A percentile compares a stretch with the other conserved stretches of the same genome.
Evolutionary conservation across 1,284 basidiomycete genomes (phyloP).

Genomic region (Meripilus lineatus): DNA sequence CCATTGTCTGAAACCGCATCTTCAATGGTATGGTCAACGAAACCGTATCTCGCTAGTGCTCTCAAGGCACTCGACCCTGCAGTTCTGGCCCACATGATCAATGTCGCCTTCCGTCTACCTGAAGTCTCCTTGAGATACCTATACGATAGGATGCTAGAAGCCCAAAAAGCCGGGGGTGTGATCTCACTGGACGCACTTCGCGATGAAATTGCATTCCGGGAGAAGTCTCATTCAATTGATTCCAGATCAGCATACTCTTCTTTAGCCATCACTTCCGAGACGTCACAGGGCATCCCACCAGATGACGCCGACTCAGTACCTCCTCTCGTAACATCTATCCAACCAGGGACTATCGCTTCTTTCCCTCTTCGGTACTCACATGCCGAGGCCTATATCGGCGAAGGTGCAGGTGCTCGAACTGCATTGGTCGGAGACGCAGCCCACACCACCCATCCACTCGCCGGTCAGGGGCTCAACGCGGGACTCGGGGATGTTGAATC

Average conservation of each 20-base stretch:
- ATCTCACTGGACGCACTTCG: slow-evolving; percentile 42
- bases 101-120: slow-evolving; percentile 88
- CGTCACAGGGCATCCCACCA: slow-evolving; percentile 51
- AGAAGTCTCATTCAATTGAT: slow-evolving; percentile 60
- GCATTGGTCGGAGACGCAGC: slow-evolving; percentile 95
- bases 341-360: slow-evolving; percentile 76
- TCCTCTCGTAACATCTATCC: slow-evolving; percentile 70
- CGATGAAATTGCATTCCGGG: slow-evolving; percentile 65
- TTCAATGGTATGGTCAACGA: slow-evolving; percentile 95
- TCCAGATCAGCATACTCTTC: slow-evolving; percentile 60
- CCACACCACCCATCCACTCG: slow-evolving; percentile 94
- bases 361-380: slow-evolving; percentile 92
- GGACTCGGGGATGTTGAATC: slow-evolving; percentile 84
- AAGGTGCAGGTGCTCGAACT: slow-evolving; percentile 61
- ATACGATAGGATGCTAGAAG: slow-evolving; percentile 57
- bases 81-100: slow-evolving; percentile 75
- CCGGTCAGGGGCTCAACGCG: slow-evolving; percentile 94
- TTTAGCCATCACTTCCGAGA: slow-evolving; percentile 23
- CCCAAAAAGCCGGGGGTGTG: slow-evolving; percentile 36
- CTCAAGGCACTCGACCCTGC: slow-evolving; percentile 65
- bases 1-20: slow-evolving; percentile 76
- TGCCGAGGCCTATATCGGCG: slow-evolving; percentile 83
- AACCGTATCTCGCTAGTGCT: slow-evolving; percentile 70
- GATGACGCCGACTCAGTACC: slow-evolving; percentile 64
- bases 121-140: slow-evolving; percentile 72